Evolutionary conservation across 164 flowering plant species (phyloP).

Genomic region (Umbellularia californica): DNA sequence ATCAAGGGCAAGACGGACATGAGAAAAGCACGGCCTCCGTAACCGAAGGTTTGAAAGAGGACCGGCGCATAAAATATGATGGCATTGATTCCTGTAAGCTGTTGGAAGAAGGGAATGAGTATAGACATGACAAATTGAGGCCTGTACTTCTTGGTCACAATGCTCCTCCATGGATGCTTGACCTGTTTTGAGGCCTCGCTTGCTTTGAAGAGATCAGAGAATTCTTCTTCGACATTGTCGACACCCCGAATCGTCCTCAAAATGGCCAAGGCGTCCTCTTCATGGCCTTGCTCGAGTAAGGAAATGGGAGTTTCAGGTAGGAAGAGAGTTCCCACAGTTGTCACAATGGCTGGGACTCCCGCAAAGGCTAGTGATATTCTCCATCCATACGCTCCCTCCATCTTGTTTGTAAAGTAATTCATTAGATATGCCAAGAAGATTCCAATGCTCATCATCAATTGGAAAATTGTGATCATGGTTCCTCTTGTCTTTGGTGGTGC

Average conservation of each 20-base stretch:
- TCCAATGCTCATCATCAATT: conserved; percentile 17
- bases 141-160: neutral
- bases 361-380: conserved; percentile 16
- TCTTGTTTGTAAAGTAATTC: neutral
- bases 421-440: conserved; percentile 14
- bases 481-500: conserved; percentile 17
- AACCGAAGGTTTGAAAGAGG: no score
- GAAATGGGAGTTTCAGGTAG: conserved; percentile 19
- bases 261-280: conserved; percentile 10
- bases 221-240: conserved; percentile 15
- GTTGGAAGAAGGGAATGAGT: conserved; percentile 20
- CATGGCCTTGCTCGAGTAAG: conserved; percentile 18
- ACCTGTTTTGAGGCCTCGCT: conserved; percentile 7
- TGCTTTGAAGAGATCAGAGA: conserved; percentile 26
- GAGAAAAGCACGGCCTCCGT: no score
- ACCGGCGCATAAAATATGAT: no score
- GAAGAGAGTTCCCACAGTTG: conserved; percentile 13
- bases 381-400: conserved; percentile 18
- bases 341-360: conserved; percentile 16
- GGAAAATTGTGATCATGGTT: conserved; percentile 13
- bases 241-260: conserved; percentile 13
- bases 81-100: no score
- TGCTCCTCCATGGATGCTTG: conserved; percentile 5
- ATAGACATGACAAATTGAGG: conserved; percentile 6
- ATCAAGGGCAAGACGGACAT: no score